Percentiles rank a stretch among this genome's conserved stretches.
phyloP scores from a whole-genome alignment of 1,139 yeast species.

The Meyerozyma athensensis region DNA sequence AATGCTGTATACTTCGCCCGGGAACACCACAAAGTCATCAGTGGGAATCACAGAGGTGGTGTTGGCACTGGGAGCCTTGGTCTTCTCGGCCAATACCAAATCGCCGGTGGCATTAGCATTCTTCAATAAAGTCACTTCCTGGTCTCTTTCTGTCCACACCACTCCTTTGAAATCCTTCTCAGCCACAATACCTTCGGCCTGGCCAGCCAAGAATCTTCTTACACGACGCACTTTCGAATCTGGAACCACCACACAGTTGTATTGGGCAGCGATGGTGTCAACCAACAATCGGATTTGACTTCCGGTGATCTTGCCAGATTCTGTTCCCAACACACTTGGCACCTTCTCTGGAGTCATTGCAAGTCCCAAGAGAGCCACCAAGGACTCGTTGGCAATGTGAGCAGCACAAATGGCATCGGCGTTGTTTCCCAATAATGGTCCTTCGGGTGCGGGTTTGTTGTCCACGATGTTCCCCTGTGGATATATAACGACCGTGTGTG shows the following conservation, averaged over 20 bases:
- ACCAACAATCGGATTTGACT: slow-evolving; percentile 66
- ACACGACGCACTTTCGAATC: slow-evolving; percentile 89
- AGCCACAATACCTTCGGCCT: slow-evolving; percentile 84
- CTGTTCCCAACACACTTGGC: slow-evolving; percentile 35
- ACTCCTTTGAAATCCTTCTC: slow-evolving; percentile 93
- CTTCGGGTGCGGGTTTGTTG: slow-evolving; percentile 44
- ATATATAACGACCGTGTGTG: slow-evolving; percentile 82
- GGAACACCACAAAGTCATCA: slow-evolving; percentile 66
- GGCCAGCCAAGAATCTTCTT: slow-evolving; percentile 93
- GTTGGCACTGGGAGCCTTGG: slow-evolving; percentile 5
- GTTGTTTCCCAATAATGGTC: slow-evolving; percentile 75
- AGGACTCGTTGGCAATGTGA: slow-evolving; percentile 82
- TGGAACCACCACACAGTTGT: slow-evolving; percentile 81
- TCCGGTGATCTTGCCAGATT: slow-evolving; percentile 51
- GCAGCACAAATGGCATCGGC: slow-evolving; percentile 92
- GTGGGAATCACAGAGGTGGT: slow-evolving; percentile 54
- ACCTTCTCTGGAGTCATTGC: slow-evolving; percentile 70
- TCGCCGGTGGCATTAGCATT: slow-evolving; percentile 26
- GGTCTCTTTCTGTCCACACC: slow-evolving; percentile 83
- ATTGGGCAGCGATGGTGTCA: slow-evolving; percentile 74
- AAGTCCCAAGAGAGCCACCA: slow-evolving; percentile 69
- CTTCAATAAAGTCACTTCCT: slow-evolving; percentile 56
- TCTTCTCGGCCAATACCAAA: neutral
- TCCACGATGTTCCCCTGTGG: slow-evolving; percentile 48
- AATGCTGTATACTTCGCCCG: slow-evolving; percentile 85